Base-by-base conservation (phyloP, 2,329 filamentous ascomycete species). In the Fusarium bulbicola region DNA sequence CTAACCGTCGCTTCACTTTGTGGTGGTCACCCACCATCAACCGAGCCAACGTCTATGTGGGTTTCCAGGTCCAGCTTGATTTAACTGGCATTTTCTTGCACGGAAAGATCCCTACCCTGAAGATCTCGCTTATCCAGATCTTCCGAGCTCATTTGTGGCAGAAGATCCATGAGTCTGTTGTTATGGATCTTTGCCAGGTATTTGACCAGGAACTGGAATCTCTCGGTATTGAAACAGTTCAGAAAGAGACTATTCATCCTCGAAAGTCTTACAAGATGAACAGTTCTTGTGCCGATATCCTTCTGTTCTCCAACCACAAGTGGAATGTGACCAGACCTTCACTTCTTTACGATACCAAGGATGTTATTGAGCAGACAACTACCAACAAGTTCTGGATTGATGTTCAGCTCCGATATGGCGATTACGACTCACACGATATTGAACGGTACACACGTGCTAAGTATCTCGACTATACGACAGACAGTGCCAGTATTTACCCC, bases 201-300 rank as follows among this genome's bases (percentile, higher is more conserved):
- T 97, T 99, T 77, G 96, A 99, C 76, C 95, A 98, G 80, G 96
- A 99, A 81, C 86, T 99, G 47, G 96, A 99, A 82, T 95, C 96
- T 37, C 87, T 99, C 8, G 95, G 95, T 40, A 98, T 99, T 66
- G 96, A 99, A 83, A 97, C 95, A 5, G 96, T 98, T 9, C 96
- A 99, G 81, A 99, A 99, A 84, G 96, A 99, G 85, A 98, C 96
- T 0, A 99, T 99, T 67, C 96, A 99, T 86, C 96, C 96, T 59
- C 90, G 96, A 90, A 99, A 99, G 85, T 98, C 95, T 9, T 99
- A 99, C 90, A 99, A 99, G 90, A 99, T 99, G 96, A 99, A 99
- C 87, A 98, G 95, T 79, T 98, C 95, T 65, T 98, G 96, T 79
- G 96, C 97, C 9, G 96, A 99, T 82, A 98, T 99, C 72, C 88